Base-by-base conservation (phyloP, 306 rosid species). In the Trifolium repens region DNA sequence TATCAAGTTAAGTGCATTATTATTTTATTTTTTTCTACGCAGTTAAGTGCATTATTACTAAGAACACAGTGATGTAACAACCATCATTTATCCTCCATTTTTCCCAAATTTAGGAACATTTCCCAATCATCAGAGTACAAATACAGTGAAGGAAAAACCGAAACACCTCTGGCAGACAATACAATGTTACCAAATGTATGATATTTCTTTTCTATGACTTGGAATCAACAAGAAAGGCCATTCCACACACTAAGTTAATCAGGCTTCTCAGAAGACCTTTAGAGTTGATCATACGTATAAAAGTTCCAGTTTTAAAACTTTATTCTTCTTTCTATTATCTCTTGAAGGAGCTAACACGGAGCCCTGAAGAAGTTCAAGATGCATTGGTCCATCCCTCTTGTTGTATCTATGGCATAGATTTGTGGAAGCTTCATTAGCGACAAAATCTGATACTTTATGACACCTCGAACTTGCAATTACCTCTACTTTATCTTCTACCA, bases 101-200 rank as follows among this genome's bases (percentile, higher is more conserved):
- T 64, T 64, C 64, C 78, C 30, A 64, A 35, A 71, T 64, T 64
- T 52, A 57, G 52, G 61, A 61, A 77, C 55, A 15, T 24, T 47
- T 26, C 70, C 47, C 9, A 52, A 67, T 49, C 71, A 78, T 71
- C 49, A 55, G 49, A 77, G 71, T 50, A 77, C 26, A 46, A 30
- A 58, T 35, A 78, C 53, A 43, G 65, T 61, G 3, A 37, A 83
- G 60, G 40, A 16, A 72, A 74, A 62, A 63, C 34, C 14, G 30
- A 22, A 74, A 74, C 71, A 73, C 17, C 27, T 73, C 60, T 13
- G 7, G 69, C 22, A 39, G 55, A 71, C 71, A 64, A 70, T 69
- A 40, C 9, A 32, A 24, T 34, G 37, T 17, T 55, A 55, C 10
- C 22, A 55, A 4, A 53, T 55, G 49, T 52, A 75, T 12, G 69